phyloP scores from a whole-genome alignment of 345 rosid genomes.

The Citrus australasica region DNA sequence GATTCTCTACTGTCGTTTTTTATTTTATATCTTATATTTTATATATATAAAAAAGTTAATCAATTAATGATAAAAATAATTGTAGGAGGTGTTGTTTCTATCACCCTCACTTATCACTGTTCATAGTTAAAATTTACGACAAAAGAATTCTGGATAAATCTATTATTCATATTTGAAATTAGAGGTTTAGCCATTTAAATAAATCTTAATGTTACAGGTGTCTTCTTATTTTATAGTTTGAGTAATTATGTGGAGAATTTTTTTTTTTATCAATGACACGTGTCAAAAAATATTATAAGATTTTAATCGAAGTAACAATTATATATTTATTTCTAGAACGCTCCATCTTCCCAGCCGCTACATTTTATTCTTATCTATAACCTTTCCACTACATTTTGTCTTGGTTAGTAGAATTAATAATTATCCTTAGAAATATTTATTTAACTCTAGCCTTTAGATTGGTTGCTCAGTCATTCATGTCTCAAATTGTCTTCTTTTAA shows the following conservation, averaged over 20 bases:
- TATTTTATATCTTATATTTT: too few relatives aligned
- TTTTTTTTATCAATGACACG: not conserved
- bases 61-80: not conserved
- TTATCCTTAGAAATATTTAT: not conserved
- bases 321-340: not conserved
- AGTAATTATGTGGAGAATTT: too few relatives aligned
- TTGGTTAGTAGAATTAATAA: not conserved
- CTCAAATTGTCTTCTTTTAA: not conserved
- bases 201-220: too few relatives aligned
- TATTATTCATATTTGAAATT: too few relatives aligned
- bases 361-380: not conserved
- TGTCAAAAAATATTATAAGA: not conserved
- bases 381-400: not conserved
- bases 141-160: too few relatives aligned
- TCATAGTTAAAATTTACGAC: too few relatives aligned
- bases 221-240: too few relatives aligned
- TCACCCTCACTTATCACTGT: accelerated
- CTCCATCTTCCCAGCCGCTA: not conserved
- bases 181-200: too few relatives aligned
- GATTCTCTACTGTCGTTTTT: too few relatives aligned
- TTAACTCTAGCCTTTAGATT: not conserved
- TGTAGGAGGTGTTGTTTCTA: accelerated
- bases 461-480: not conserved
- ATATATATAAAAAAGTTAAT: too few relatives aligned
- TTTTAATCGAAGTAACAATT: not conserved